Conservation (phyloP, 1,284 basidiomycete species). For the Filobasidium uniguttulatum region DNA sequence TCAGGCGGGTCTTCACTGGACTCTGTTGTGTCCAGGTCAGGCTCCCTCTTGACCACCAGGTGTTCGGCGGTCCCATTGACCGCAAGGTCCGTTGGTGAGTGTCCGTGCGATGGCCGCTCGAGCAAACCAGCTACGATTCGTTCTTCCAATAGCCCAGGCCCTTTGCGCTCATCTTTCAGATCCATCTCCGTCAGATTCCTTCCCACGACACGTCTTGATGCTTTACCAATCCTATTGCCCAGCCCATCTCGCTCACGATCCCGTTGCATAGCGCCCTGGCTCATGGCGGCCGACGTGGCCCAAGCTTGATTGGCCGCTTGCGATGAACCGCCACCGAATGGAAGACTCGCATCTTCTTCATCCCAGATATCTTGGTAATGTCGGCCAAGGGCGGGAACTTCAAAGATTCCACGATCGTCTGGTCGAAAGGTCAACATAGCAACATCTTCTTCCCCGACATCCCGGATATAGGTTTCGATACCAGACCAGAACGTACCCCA, state of each 20-base stretch:
- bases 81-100: background rate
- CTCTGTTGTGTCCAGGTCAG: background rate
- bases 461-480: conserved; percentile 71
- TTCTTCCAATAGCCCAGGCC: conserved; percentile 62
- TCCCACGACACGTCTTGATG: background rate
- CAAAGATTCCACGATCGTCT: conserved; percentile 72
- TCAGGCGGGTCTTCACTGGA: conserved; percentile 23
- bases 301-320: background rate
- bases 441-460: conserved; percentile 76
- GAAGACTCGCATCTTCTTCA: conserved; percentile 54
- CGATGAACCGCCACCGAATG: conserved; percentile 1
- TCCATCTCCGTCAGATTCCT: conserved; percentile 41
- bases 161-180: conserved; percentile 51
- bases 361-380: conserved; percentile 87
- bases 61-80: background rate
- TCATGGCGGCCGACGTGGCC: background rate
- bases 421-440: conserved; percentile 72
- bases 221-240: background rate
- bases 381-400: conserved; percentile 71
- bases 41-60: background rate
- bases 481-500: conserved; percentile 61
- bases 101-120: background rate
- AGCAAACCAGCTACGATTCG: conserved; percentile 34
- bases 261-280: background rate
- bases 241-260: background rate